phyloP scores from a whole-genome alignment of 1,284 basidiomycete species.

The Trametes polyzona region DNA sequence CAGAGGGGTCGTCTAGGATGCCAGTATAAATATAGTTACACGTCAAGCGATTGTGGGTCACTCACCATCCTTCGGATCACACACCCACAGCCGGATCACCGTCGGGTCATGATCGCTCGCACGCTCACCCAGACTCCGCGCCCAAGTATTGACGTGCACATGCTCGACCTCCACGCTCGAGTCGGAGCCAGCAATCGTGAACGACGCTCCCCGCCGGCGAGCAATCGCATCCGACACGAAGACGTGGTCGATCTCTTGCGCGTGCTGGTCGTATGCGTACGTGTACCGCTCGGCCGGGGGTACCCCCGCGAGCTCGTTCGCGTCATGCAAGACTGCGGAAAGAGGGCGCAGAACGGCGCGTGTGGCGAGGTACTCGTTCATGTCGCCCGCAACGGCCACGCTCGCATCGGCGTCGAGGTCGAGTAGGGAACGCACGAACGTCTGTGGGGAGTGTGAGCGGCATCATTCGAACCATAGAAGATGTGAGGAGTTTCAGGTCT shows the following conservation, averaged over 20 bases:
- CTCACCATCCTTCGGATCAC: constrained; percentile 28
- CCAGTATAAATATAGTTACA: no score
- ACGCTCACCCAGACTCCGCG: constrained; percentile 42
- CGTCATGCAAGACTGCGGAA: constrained; percentile 47
- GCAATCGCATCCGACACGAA: constrained; percentile 56
- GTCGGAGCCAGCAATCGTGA: neutral
- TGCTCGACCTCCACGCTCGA: constrained; percentile 47
- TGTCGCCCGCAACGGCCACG: constrained; percentile 63
- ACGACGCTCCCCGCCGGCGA: constrained; percentile 32
- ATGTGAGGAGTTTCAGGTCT: constrained; percentile 24
- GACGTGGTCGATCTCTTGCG: constrained; percentile 61
- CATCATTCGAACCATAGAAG: neutral
- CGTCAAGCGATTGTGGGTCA: neutral
- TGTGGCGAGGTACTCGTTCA: constrained; percentile 63
- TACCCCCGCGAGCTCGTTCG: constrained; percentile 54
- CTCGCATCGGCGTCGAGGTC: constrained; percentile 49
- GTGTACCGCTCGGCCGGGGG: constrained; percentile 59
- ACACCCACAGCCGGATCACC: constrained; percentile 54
- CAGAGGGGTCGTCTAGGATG: neutral
- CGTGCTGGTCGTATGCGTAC: constrained; percentile 63
- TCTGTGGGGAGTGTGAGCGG: constrained; percentile 37
- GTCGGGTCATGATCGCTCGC: constrained; percentile 66
- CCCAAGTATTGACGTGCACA: constrained; percentile 65
- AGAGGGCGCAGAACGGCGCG: constrained; percentile 55
- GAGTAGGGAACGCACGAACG: constrained; percentile 54